Base-by-base conservation (phyloP, 2,329 filamentous ascomycete genomes). In the Neofusicoccum umdonicola region DNA sequence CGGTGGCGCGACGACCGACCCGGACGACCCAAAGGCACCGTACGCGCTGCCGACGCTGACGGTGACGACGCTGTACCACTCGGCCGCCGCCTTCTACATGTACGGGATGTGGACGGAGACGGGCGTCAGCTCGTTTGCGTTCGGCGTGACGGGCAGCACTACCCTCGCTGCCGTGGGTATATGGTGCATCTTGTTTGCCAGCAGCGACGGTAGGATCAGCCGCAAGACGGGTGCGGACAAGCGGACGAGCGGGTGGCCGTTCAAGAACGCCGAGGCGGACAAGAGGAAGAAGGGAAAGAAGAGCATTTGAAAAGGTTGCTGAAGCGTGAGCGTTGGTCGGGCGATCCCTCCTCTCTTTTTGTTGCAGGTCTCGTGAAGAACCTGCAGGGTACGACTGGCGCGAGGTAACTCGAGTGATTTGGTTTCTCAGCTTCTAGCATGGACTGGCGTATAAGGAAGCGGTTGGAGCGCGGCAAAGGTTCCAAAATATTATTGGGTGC, bases 41-140 rank as follows among this genome's bases (percentile, higher is more conserved):
- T 79, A 81, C 74, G 89, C 89, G 4, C 80, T 85, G 42, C 89
- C 90, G 2, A 87, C 86, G 1, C 75, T 92, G 19, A 81, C 88
- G 44, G 77, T 93, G 13, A 90, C 90, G 1, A 85, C 86, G 0
- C 67, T 87, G 3, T 90, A 91, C 79, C 90, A 94, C 75, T 78
- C 82, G 17, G 78, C 80, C 27, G 71, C 81, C 0, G 81, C 82
- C 4, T 87, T 88, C 68, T 89, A 91, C 75, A 83, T 85, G 71
- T 95, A 93, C 77, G 82, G 83, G 56, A 84, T 87, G 74, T 91
- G 88, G 78, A 82, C 83, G n/a, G 77, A 80, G 62, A 74, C 80
- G 1, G 80, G 81, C 5, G 83, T 87, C 70, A 80, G 84, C 11
- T 85, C 83, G 0, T 90, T 88, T 72, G 77, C 84, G 1, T 73